Percentiles rank a stretch among this genome's conserved stretches.
These are phyloP conservation scores for Flammula alnicola DNA, from an alignment of 1,284 basidiomycete genomes.

Conservation along the genomic window DNA sequence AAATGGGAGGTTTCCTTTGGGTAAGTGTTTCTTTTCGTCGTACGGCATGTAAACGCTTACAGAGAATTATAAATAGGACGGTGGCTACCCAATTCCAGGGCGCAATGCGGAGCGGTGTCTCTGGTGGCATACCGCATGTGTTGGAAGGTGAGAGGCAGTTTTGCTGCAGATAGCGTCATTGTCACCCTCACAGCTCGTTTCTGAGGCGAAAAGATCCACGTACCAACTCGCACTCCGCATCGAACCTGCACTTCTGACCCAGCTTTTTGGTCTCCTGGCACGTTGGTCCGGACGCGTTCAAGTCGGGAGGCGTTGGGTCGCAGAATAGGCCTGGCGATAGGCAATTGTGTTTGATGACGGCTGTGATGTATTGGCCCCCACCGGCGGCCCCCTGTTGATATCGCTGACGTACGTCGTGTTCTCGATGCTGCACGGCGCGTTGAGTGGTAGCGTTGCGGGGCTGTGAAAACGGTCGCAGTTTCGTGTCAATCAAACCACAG, in stretches of 20 bases:
- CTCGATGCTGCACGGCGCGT: constrained; percentile 61
- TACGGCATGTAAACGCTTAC: constrained; percentile 35
- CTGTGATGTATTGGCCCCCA: constrained; percentile 51
- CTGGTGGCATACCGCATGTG: constrained; percentile 33
- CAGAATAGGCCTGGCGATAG: constrained; percentile 61
- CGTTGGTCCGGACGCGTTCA: constrained; percentile 27
- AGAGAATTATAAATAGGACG: constrained; percentile 40
- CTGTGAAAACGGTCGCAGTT: constrained; percentile 40
- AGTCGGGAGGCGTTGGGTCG: constrained; percentile 39
- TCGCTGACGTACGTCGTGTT: constrained; percentile 67
- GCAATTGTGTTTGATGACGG: constrained; percentile 67
- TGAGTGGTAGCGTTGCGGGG: constrained; percentile 60
- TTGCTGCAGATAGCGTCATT: background rate
- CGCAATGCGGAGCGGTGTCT: constrained; percentile 33
- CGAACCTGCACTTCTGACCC: constrained; percentile 52
- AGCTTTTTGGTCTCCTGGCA: constrained; percentile 55
- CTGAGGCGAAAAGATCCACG: no score
- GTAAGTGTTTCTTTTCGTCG: background rate
- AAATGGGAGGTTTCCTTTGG: background rate
- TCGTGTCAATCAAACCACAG: background rate
- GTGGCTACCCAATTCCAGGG: constrained; percentile 53
- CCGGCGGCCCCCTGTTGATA: constrained; percentile 47
- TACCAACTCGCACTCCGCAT: constrained; percentile 61
- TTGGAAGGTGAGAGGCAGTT: constrained; percentile 23
- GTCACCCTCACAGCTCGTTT: no score